Conservation (phyloP, 164 flowering plant species). For the Aristolochia contorta region DNA sequence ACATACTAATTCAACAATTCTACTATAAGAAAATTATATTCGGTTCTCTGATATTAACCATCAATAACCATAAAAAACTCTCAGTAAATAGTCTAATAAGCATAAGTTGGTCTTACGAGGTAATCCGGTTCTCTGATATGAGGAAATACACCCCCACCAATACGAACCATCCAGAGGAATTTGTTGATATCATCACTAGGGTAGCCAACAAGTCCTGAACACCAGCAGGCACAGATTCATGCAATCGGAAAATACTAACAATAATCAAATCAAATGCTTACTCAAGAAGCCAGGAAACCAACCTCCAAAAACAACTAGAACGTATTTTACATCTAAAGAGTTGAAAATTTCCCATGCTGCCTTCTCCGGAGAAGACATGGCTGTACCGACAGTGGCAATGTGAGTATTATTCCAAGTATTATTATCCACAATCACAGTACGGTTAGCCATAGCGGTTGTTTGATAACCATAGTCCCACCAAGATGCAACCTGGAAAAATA, state of each 20-base stretch:
- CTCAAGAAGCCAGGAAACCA: conserved; percentile 6
- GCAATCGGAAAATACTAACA: too few relatives aligned
- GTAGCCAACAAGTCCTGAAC: conserved; percentile 92
- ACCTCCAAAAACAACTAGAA: conserved; percentile 99
- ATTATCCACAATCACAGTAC: conserved; percentile 96
- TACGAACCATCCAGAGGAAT: conserved; percentile 99
- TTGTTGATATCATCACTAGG: conserved; percentile 99
- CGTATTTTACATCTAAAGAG: conserved; percentile 99
- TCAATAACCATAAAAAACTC: background rate
- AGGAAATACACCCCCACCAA: conserved; percentile 98
- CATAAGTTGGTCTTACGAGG: conserved; percentile 45
- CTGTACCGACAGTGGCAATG: conserved; percentile 99
- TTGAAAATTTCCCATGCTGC: conserved; percentile 97
- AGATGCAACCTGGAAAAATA: conserved; percentile 76
- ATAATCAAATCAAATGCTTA: background rate
- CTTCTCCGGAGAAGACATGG: conserved; percentile 99
- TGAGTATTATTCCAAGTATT: conserved; percentile 99
- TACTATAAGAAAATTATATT: too few relatives aligned
- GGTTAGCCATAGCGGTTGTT: conserved; percentile 99
- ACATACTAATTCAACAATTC: too few relatives aligned
- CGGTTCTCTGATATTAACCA: too few relatives aligned
- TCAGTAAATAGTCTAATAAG: background rate
- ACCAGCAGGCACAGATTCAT: conserved; percentile 5
- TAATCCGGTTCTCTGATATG: conserved; percentile 98
- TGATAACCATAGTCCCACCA: conserved; percentile 99